phyloP scores from a whole-genome alignment of 208 protist genomes.

The Trypanosoma congolense region DNA sequence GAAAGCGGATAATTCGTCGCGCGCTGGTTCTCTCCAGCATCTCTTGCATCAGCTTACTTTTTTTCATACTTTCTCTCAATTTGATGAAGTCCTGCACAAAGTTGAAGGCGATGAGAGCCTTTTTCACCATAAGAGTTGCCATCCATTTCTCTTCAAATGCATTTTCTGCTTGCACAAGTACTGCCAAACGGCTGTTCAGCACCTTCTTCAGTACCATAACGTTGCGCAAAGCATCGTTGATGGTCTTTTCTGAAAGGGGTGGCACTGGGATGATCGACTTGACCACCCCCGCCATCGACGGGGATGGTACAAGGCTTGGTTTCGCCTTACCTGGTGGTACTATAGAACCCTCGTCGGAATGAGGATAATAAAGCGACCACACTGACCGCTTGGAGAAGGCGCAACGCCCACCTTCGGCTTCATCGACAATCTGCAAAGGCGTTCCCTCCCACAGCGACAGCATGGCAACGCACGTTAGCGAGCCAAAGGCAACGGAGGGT shows the following conservation, averaged over 20 bases:
- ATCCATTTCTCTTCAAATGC: slow-evolving; percentile 67
- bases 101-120: slow-evolving; percentile 46
- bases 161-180: slow-evolving; percentile 51
- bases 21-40: slow-evolving; percentile 45
- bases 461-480: slow-evolving; percentile 17
- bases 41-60: slow-evolving; percentile 22
- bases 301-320: slow-evolving; percentile 3
- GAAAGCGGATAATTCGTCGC: slow-evolving; percentile 52
- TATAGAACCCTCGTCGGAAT: not conserved
- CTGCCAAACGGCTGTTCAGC: slow-evolving; percentile 43
- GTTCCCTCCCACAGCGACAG: slow-evolving; percentile 48
- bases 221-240: slow-evolving; percentile 22
- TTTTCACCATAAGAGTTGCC: slow-evolving; percentile 51
- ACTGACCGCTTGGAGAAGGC: slow-evolving; percentile 6
- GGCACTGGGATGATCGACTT: slow-evolving; percentile 20
- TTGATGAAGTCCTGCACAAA: slow-evolving; percentile 56
- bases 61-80: slow-evolving; percentile 30
- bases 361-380: slow-evolving; percentile 20
- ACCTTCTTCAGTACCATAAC: slow-evolving; percentile 30
- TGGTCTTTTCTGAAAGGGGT: slow-evolving; percentile 21
- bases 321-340: slow-evolving; percentile 10
- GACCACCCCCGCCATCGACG: slow-evolving; percentile 12
- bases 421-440: slow-evolving; percentile 53
- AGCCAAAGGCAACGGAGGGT: slow-evolving; percentile 15
- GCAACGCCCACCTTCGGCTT: slow-evolving; percentile 17